Conservation (phyloP, 495 filamentous ascomycete species). For the Halenospora varia region DNA sequence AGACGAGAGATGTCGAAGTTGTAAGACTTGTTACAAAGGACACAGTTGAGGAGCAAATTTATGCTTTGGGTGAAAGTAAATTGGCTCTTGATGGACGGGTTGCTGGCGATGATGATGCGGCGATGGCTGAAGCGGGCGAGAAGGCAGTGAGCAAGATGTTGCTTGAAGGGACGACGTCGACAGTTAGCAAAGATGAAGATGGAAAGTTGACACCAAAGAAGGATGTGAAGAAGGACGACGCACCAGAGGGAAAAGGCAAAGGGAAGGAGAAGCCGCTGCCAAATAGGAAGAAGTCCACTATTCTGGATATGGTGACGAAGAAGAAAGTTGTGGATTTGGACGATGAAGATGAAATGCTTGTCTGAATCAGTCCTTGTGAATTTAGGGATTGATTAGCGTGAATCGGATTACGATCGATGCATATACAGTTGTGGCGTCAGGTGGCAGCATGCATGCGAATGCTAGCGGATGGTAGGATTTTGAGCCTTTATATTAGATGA, state of each 20-base stretch:
- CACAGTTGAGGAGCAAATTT: constrained; percentile 92
- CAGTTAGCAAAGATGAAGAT: neutral
- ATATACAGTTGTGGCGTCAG: too few relatives aligned
- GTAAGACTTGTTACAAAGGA: constrained; percentile 70
- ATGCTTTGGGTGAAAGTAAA: constrained; percentile 84
- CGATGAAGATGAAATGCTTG: neutral
- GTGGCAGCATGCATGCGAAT: too few relatives aligned
- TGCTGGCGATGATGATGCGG: constrained; percentile 51
- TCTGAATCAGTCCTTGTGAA: too few relatives aligned
- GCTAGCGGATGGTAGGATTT: too few relatives aligned
- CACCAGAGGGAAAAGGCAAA: neutral
- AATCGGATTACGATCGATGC: too few relatives aligned
- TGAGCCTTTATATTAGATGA: too few relatives aligned
- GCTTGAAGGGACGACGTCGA: constrained; percentile 24
- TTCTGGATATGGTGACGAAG: constrained; percentile 14
- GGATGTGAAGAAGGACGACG: neutral
- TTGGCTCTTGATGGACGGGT: constrained; percentile 87
- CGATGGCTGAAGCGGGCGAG: constrained; percentile 49
- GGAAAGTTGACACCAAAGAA: neutral
- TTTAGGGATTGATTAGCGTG: too few relatives aligned
- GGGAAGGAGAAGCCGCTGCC: constrained; percentile 1
- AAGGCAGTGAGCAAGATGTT: constrained; percentile 65
- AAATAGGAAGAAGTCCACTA: constrained; percentile 5
- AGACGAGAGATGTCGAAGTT: constrained; percentile 85
- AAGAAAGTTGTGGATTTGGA: neutral